Conservation (phyloP, 2,329 filamentous ascomycete species). For the Kalmusia sp. region DNA sequence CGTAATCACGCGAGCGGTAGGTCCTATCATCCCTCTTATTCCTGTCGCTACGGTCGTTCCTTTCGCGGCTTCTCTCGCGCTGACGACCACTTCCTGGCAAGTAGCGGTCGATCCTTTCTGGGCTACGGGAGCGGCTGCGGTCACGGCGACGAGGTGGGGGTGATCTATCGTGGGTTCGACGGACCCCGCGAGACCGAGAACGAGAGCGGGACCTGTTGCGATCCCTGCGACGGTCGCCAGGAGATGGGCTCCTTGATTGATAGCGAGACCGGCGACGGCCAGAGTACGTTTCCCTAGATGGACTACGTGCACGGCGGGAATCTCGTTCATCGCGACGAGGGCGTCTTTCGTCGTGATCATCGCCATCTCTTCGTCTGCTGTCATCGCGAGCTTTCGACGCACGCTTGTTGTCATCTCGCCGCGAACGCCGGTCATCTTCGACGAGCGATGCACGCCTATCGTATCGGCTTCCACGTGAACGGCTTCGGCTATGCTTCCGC, state of each 20-base stretch:
- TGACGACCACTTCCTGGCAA: constrained; percentile 31
- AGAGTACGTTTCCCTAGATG: constrained; percentile 37
- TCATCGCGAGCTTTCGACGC: constrained; percentile 27
- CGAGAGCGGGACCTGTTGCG: constrained; percentile 23
- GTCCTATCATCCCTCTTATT: constrained; percentile 47
- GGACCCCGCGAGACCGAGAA: constrained; percentile 22
- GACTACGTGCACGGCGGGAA: constrained; percentile 30
- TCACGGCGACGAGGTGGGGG: constrained; percentile 25
- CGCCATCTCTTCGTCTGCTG: constrained; percentile 29
- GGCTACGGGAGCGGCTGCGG: constrained; percentile 36
- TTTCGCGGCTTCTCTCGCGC: constrained; percentile 24
- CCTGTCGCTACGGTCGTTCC: constrained; percentile 6
- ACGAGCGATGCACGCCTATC: constrained; percentile 33
- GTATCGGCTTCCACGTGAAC: constrained; percentile 40
- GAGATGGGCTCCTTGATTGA: constrained; percentile 34
- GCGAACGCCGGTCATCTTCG: constrained; percentile 31
- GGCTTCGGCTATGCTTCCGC: constrained; percentile 38
- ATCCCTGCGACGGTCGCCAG: constrained; percentile 31
- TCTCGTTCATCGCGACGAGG: constrained; percentile 33
- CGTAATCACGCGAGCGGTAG: constrained; percentile 53
- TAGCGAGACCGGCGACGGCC: constrained; percentile 38
- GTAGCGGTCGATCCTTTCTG: constrained; percentile 48
- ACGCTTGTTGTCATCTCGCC: constrained; percentile 21
- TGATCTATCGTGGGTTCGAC: constrained; percentile 25
- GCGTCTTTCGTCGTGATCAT: constrained; percentile 32